Base-by-base conservation (phyloP, 805 yeast species). In the Nakazawaea ishiwadae region DNA sequence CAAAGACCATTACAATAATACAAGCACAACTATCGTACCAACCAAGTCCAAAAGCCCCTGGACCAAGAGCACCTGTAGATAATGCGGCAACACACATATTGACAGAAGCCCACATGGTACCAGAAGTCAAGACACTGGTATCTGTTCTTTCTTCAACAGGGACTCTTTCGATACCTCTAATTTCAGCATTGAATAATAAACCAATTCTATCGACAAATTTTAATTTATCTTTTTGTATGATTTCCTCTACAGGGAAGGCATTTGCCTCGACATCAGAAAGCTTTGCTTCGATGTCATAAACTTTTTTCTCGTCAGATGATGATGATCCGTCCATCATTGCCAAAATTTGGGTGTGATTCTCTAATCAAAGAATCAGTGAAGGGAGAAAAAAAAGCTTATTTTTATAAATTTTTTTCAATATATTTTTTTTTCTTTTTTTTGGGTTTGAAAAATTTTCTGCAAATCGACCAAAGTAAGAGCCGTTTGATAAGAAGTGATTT, bases 81-180 rank as follows among this genome's bases (percentile, higher is more conserved):
- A 60, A 67, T 16, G 74, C 60, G 17, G 73, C 73, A 48, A 69
- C 66, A 42, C 69, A 73, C 58, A 68, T 55, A 50, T 68, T 68
- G 33, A 73, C 73, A 6, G 73, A 67, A 49, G 65, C 59, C 74
- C 74, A 69, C 74, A 69, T 69, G 45, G 70, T 54, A 40, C 68
- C 71, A 36, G 69, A 69, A 42, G 63, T 62, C 46, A 56, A 45
- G 37, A 66, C 44, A 11, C 35, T 27, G 24, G 69, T 65, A 38
- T 57, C 60, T 30, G 57, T 56, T 50, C 67, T 69, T 49, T 69
- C 74, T 34, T 66, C 73, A 38, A 68, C 73, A 23, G 70, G 63
- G 35, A 69, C 63, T 23, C 62, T 39, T 47, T 69, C 75, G 38
- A 69, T 62, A 43, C 74, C 75, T 47, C 68, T 68, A 26, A 36